Base-by-base conservation (phyloP, 1,139 yeast species). In the Candida labiduridarum region DNA sequence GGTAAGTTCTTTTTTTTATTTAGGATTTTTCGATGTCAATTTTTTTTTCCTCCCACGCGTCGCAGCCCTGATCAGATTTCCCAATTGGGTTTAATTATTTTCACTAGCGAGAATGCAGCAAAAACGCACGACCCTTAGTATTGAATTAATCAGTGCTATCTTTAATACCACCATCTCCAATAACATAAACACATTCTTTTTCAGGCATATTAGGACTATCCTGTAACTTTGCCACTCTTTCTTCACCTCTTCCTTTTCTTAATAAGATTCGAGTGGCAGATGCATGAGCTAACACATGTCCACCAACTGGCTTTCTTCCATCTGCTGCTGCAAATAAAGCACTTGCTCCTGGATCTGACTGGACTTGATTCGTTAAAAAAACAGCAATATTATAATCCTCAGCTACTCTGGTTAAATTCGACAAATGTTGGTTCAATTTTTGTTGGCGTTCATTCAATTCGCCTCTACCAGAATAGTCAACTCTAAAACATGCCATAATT, bases 261-360 rank as follows among this genome's bases (percentile, higher is more conserved):
- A 82, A 64, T 38, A 82, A 62, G 27, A 83, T 71, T 59, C 87
- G 71, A 1, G 87, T 83, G 3, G 86, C 87, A 14, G 85, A 80
- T 1, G 86, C 86, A 64, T 82, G 86, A 0, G 86, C 86, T 49
- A 83, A 64, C 35, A 82, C 82, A 63, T 83, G 87, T 0, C 87
- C 87, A 27, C 87, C 87, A 51, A 83, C 79, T 0, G 87, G 87
- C 59, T 83, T 83, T 53, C 86, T 71, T 9, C 87, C 85, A 64
- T 83, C 87, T 15, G 84, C 85, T 34, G 84, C 71, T 0, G 87
- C 87, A 68, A 83, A 83, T 49, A 83, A 64, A 2, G 85, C 81
- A 49, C 85, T 80, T 0, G 87, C 87, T 43, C 87, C 87, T 1
- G 87, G 87, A 57, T 83, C 87, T n/a, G 85, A 79, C 61, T 83